These are phyloP conservation scores for Diutina neorugosa DNA, from an alignment of 1,139 yeast genomes.

Conservation along the genomic window DNA sequence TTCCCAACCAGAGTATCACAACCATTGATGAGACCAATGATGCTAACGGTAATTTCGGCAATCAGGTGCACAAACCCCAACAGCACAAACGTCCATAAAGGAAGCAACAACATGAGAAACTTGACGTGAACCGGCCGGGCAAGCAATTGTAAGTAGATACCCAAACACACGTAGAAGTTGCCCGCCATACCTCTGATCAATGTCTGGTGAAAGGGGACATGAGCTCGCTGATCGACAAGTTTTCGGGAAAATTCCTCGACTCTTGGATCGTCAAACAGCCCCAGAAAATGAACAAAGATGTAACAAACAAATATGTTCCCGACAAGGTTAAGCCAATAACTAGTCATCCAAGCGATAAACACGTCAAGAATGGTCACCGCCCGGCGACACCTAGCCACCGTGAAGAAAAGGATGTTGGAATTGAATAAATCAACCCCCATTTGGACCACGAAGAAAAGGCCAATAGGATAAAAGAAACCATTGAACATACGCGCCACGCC, in stretches of 20 bases:
- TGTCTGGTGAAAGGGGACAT: constrained; percentile 41
- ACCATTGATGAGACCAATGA: constrained; percentile 55
- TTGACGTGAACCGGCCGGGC: constrained; percentile 76
- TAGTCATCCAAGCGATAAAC: constrained; percentile 53
- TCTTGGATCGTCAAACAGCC: constrained; percentile 48
- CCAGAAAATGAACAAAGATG: constrained; percentile 45
- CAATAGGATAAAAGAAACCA: constrained; percentile 53
- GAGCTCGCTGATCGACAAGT: constrained; percentile 35
- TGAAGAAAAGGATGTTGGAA: constrained; percentile 57
- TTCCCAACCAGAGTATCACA: constrained; percentile 48
- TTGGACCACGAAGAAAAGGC: constrained; percentile 59
- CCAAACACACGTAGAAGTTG: constrained; percentile 63
- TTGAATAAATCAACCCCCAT: constrained; percentile 68
- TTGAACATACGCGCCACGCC: constrained; percentile 43
- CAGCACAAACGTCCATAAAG: constrained; percentile 61
- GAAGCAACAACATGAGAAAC: constrained; percentile 48
- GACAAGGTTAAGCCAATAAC: constrained; percentile 55
- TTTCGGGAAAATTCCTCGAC: constrained; percentile 43
- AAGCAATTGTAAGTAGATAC: constrained; percentile 64
- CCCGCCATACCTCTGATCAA: constrained; percentile 60
- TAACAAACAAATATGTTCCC: constrained; percentile 56
- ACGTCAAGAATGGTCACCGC: constrained; percentile 57
- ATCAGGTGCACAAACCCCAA: constrained; percentile 71
- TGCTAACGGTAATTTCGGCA: constrained; percentile 64
- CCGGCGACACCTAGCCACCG: constrained; percentile 54